Base-by-base conservation (phyloP, 2,329 filamentous ascomycete genomes). In the Colletotrichum cordylinicola region DNA sequence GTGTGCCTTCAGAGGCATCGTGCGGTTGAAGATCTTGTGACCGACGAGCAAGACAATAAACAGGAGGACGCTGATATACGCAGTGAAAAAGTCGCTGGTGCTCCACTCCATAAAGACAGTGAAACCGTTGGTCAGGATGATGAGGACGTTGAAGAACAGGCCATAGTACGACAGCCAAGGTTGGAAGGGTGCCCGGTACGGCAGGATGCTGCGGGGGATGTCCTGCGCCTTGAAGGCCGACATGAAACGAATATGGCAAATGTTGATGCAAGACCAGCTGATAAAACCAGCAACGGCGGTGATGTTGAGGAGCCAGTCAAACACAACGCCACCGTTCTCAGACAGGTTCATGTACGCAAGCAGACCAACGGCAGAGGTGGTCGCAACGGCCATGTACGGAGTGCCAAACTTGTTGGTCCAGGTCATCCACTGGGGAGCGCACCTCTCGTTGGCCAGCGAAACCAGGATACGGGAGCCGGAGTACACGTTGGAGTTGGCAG, bases 401-500 rank as follows among this genome's bases (percentile, higher is more conserved):
- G 93, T 92, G 33, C 93, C 93, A 75, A 86, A 85, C 35, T 85
- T 84, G 83, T 92, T 93, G 75, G 91, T 94, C 62, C 85, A 84
- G 77, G 87, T 88, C 80, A 95, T 87, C 79, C 93, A 85, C 12
- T 82, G 82, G 2, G 93, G 93, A 0, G 93, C 93, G 74, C 92
- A 90, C 56, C 91, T 89, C 70, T 93, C 91, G 56, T 91, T 86
- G 39, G 93, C 92, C 15, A 95, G 87, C 12, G 91, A 92, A 77
- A 94, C 88, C 43, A 95, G 87, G 55, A 94, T 92, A 29, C 93
- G 92, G 73, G 91, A 93, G 75, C 91, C 92, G 56, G 93, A 94
- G 85, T 94, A 95, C 75, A 96, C 89, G 84, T 94, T 94, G 16
- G 93, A 94, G 85, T 94, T 95, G 75, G 93, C 94, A 8, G 94